Evolutionary conservation across 192 early-diverging fungal genomes (phyloP).

Genomic region (Coemansia sp.): DNA sequence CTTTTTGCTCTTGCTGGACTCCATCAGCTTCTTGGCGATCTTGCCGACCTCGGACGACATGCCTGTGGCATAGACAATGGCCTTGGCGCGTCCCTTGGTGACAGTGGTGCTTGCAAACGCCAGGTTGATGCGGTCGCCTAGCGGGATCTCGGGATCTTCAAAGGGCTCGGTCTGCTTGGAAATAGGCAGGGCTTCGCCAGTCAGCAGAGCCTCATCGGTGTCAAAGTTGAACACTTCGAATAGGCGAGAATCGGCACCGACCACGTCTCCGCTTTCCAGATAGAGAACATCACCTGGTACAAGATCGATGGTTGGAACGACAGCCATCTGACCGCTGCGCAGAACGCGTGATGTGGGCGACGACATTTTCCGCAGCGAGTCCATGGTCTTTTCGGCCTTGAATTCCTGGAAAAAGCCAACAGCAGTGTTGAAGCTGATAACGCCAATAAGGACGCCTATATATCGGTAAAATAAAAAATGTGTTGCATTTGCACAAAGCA

Average conservation of each 20-base stretch:
- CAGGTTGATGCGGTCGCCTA: constrained; percentile 92
- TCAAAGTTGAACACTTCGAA: constrained; percentile 85
- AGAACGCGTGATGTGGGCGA: constrained; percentile 86
- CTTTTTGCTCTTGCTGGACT: constrained; percentile 53
- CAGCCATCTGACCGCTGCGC: constrained; percentile 73
- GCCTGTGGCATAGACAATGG: constrained; percentile 81
- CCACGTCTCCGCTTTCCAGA: constrained; percentile 90
- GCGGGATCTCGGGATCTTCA: constrained; percentile 64
- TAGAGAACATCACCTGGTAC: constrained; percentile 92
- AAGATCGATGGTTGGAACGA: constrained; percentile 73
- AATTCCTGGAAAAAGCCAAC: constrained; percentile 97
- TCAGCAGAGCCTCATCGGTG: constrained; percentile 88
- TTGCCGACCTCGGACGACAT: constrained; percentile 90
- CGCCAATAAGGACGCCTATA: constrained; percentile 72
- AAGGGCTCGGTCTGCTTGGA: constrained; percentile 70
- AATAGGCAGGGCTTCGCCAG: constrained; percentile 86
- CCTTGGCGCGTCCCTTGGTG: constrained; percentile 88
- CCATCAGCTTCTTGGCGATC: constrained; percentile 81
- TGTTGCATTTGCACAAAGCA: no score
- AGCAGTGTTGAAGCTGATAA: constrained; percentile 82
- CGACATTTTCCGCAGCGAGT: constrained; percentile 84
- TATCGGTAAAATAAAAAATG: not conserved
- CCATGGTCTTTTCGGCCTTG: constrained; percentile 92
- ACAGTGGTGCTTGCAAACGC: constrained; percentile 87
- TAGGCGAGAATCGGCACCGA: constrained; percentile 89